Conservation (phyloP, 805 yeast species). For the Lachancea kluyveri region DNA sequence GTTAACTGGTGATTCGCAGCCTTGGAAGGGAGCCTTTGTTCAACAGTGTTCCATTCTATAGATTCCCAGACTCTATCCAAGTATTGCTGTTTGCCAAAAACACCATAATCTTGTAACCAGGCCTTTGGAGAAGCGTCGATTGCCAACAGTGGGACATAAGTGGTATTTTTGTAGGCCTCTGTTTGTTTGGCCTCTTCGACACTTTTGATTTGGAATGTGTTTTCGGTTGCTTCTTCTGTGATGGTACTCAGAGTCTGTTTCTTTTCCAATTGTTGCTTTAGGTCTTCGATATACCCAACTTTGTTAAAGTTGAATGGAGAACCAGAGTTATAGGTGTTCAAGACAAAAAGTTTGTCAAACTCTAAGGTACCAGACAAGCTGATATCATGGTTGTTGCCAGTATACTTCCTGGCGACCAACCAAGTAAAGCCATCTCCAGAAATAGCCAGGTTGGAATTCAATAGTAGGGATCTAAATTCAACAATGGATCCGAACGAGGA, state of each 20-base stretch:
- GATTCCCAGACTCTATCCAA: constrained; percentile 62
- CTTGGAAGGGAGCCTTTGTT: constrained; percentile 36
- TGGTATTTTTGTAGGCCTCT: constrained; percentile 17
- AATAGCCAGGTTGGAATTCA: constrained; percentile 62
- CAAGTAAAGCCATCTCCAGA: constrained; percentile 91
- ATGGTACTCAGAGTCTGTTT: constrained; percentile 9
- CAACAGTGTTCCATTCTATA: constrained; percentile 65
- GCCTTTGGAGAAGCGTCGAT: constrained; percentile 68
- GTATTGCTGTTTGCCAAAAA: constrained; percentile 61
- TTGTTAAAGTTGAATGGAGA: constrained; percentile 64
- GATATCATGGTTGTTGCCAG: constrained; percentile 9
- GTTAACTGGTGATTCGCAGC: constrained; percentile 8
- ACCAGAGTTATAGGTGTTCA: constrained; percentile 88
- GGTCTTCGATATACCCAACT: constrained; percentile 34
- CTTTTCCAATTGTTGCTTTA: constrained; percentile 20
- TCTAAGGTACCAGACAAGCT: constrained; percentile 15
- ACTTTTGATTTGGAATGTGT: constrained; percentile 15
- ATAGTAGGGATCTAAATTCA: constrained; percentile 66
- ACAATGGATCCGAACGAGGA: constrained; percentile 68
- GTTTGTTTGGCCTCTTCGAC: constrained; percentile 37
- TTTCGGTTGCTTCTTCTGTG: constrained; percentile 3
- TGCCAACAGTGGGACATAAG: constrained; percentile 55
- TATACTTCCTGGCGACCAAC: constrained; percentile 56
- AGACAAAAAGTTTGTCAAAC: constrained; percentile 50
- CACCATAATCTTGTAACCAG: constrained; percentile 71